Conservation (phyloP, 257 asterid species). For the Knoxia roxburghii region DNA sequence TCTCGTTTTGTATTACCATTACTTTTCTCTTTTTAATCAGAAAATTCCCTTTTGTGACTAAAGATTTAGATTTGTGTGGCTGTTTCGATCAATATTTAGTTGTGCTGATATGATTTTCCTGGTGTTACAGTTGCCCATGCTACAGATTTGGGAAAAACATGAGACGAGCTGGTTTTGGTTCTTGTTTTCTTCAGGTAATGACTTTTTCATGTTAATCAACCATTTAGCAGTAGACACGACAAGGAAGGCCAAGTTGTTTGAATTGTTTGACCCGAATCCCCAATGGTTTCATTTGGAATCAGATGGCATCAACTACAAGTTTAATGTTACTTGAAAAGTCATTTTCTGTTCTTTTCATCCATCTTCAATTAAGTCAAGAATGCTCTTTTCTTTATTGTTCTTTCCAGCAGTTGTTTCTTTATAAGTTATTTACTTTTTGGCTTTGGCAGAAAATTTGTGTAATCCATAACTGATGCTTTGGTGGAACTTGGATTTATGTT, state of each 20-base stretch:
- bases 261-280: conserved; percentile 2
- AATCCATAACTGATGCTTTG: background rate
- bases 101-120: conserved; percentile 21
- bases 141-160: conserved; percentile 95
- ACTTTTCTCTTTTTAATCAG: background rate
- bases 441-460: background rate
- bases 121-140: conserved; percentile 81
- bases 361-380: no score
- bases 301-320: background rate
- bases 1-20: background rate
- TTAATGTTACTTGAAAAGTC: no score
- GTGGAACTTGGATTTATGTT: background rate
- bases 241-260: no score
- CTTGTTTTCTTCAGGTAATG: conserved; percentile 86
- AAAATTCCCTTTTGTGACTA: conserved; percentile 1
- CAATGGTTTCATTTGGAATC: no score
- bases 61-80: conserved; percentile 4
- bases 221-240: no score
- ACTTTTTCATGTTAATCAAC: conserved; percentile 3
- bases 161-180: conserved; percentile 87
- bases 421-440: background rate
- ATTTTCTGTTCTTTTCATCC: no score
- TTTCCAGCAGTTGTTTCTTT: background rate
- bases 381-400: background rate
- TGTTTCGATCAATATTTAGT: conserved; percentile 9